phyloP scores from a whole-genome alignment of 2,329 filamentous ascomycete species.

The Leptographium wingfieldii region DNA sequence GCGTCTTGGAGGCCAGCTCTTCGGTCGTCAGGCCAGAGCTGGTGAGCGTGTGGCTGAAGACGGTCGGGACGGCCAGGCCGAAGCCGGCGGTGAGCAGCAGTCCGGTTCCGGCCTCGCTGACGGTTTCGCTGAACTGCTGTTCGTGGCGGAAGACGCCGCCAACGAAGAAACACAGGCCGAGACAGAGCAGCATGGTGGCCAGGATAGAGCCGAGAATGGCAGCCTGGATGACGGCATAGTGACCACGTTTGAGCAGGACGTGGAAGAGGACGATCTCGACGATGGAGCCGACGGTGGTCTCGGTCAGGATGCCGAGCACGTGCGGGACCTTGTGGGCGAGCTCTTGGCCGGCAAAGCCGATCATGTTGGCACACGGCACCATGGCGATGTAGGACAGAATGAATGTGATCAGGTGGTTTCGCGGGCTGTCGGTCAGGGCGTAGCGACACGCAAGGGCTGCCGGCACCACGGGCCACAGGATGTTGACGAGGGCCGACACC shows the following conservation, averaged over 20 bases:
- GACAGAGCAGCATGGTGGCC: conserved; percentile 67
- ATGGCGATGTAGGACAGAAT: conserved; percentile 63
- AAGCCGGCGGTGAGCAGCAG: conserved; percentile 59
- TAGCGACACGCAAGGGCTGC: conserved; percentile 53
- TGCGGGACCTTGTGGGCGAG: conserved; percentile 64
- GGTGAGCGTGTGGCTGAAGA: conserved; percentile 39
- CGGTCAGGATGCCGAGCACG: conserved; percentile 50
- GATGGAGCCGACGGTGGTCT: conserved; percentile 54
- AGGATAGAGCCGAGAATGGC: conserved; percentile 75
- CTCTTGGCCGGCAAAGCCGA: conserved; percentile 63
- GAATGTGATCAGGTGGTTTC: conserved; percentile 50
- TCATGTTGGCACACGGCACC: conserved; percentile 62
- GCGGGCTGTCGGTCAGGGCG: conserved; percentile 16
- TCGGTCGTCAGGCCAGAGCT: conserved; percentile 15
- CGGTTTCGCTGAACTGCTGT: conserved; percentile 58
- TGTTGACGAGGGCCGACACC: conserved; percentile 51
- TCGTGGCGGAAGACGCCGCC: conserved; percentile 58
- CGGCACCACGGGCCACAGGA: conserved; percentile 65
- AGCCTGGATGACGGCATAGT: conserved; percentile 64
- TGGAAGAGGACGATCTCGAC: conserved; percentile 79
- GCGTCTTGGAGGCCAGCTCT: conserved; percentile 37
- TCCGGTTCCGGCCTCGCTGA: conserved; percentile 69
- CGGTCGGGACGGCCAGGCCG: conserved; percentile 37
- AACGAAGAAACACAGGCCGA: conserved; percentile 69
- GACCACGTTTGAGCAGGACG: conserved; percentile 44